Evolutionary conservation across 805 yeast species (phyloP).

Genomic region (Kuraishia molischiana): DNA sequence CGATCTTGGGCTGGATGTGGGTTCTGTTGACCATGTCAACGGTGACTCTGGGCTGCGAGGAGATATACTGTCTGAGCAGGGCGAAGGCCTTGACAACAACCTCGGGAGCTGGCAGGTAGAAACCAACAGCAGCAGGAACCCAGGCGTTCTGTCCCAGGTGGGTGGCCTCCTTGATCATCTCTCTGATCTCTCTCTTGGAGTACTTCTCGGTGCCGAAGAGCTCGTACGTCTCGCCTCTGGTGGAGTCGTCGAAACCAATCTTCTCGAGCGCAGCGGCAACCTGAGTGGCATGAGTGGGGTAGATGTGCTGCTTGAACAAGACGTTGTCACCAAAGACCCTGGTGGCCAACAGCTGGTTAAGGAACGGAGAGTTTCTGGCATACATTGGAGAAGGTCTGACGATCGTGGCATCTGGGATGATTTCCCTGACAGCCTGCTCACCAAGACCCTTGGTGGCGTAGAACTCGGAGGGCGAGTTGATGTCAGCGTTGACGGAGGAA

Average conservation of each 20-base stretch:
- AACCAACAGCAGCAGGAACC: conserved; percentile 26
- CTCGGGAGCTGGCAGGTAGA: conserved; percentile 30
- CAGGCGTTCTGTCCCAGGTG: conserved; percentile 24
- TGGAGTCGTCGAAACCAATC: conserved; percentile 74
- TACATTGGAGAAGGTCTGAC: conserved; percentile 79
- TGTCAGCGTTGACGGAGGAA: conserved; percentile 68
- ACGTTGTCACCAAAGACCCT: conserved; percentile 55
- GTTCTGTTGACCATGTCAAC: conserved; percentile 72
- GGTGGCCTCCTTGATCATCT: conserved; percentile 46
- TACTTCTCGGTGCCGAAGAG: conserved; percentile 63
- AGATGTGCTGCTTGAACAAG: conserved; percentile 51
- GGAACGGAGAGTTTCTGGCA: conserved; percentile 64
- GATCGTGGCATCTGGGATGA: conserved; percentile 67
- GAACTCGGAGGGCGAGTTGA: conserved; percentile 57
- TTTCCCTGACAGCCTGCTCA: conserved; percentile 60
- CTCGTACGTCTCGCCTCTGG: conserved; percentile 69
- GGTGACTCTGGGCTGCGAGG: conserved; percentile 33
- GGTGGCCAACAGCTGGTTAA: conserved; percentile 49
- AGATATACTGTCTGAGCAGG: conserved; percentile 27
- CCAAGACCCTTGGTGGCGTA: conserved; percentile 74
- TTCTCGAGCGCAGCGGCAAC: conserved; percentile 72
- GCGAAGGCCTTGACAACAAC: conserved; percentile 35
- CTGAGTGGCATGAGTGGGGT: conserved; percentile 70
- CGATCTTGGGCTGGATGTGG: conserved; percentile 55
- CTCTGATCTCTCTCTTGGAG: conserved; percentile 53